These are phyloP conservation scores for Ballota nigra DNA, from an alignment of 257 asterid species.

Conservation along the genomic window DNA sequence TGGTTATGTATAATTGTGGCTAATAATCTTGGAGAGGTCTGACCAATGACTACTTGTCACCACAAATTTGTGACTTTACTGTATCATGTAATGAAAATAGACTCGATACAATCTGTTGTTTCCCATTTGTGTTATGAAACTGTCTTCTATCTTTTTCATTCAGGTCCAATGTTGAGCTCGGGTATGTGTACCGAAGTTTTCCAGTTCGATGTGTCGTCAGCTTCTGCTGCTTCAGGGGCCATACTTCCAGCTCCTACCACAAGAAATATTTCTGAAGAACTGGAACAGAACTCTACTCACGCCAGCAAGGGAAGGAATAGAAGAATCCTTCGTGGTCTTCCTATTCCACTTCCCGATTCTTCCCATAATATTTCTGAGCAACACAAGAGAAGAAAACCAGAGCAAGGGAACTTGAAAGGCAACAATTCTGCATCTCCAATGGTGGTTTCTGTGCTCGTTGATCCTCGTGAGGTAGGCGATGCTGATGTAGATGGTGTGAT, in stretches of 20 bases:
- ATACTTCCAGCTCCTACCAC: constrained; percentile 48
- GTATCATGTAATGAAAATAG: background rate
- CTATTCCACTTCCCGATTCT: constrained; percentile 56
- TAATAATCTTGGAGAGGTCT: constrained; percentile 14
- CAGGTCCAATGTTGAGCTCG: constrained; percentile 86
- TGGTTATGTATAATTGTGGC: constrained; percentile 1
- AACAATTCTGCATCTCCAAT: constrained; percentile 52
- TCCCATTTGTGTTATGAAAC: background rate
- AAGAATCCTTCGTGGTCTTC: constrained; percentile 61
- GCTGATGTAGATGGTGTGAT: constrained; percentile 53
- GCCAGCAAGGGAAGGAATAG: constrained; percentile 50
- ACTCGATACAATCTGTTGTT: background rate
- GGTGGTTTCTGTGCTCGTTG: constrained; percentile 87
- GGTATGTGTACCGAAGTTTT: constrained; percentile 91
- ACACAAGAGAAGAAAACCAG: constrained; percentile 30
- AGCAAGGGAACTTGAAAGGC: constrained; percentile 45
- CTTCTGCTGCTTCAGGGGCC: constrained; percentile 52
- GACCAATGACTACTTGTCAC: background rate
- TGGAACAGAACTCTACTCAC: constrained; percentile 43
- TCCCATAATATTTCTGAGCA: constrained; percentile 56
- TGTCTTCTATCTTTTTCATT: constrained; percentile 1
- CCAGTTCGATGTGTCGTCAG: constrained; percentile 73
- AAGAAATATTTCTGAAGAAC: constrained; percentile 45
- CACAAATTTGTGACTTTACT: background rate
- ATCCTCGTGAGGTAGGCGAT: constrained; percentile 75